A percentile compares a stretch with the other conserved stretches of the same genome.
These are phyloP conservation scores for Chaetomium olivaceum DNA, from an alignment of 2,329 filamentous ascomycete genomes.

Conservation along the genomic window DNA sequence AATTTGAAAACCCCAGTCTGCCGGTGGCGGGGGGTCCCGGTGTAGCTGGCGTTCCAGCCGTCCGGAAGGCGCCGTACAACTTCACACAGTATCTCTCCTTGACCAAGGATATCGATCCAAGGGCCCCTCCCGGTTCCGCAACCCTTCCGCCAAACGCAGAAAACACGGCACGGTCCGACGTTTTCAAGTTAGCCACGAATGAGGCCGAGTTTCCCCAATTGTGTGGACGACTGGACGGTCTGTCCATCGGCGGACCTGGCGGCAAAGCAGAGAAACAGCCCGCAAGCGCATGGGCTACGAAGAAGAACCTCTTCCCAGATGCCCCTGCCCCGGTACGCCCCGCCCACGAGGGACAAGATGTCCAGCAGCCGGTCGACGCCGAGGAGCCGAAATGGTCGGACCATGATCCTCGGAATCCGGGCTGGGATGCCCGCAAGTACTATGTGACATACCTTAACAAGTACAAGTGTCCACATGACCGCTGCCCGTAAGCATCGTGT, in stretches of 20 bases:
- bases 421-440: constrained; percentile 53
- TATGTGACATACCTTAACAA: constrained; percentile 43
- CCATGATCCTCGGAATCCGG: constrained; percentile 48
- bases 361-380: constrained; percentile 17
- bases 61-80: constrained; percentile 1
- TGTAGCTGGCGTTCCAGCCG: neutral
- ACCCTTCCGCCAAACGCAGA: constrained; percentile 1
- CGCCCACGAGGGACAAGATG: constrained; percentile 24
- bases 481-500: constrained; percentile 50
- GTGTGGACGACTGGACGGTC: neutral
- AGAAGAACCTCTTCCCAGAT: constrained; percentile 35
- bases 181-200: constrained; percentile 13
- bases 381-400: constrained; percentile 19
- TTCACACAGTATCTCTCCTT: constrained; percentile 20
- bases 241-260: neutral
- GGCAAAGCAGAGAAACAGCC: constrained; percentile 11
- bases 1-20: neutral
- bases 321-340: constrained; percentile 30
- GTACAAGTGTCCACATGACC: constrained; percentile 55
- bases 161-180: constrained; percentile 3
- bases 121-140: no score
- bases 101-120: neutral
- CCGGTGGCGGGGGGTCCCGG: neutral
- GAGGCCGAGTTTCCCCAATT: constrained; percentile 11
- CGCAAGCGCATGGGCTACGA: constrained; percentile 31